phyloP scores from a whole-genome alignment of 495 filamentous ascomycete species.

The Sordaria brevicollis region DNA sequence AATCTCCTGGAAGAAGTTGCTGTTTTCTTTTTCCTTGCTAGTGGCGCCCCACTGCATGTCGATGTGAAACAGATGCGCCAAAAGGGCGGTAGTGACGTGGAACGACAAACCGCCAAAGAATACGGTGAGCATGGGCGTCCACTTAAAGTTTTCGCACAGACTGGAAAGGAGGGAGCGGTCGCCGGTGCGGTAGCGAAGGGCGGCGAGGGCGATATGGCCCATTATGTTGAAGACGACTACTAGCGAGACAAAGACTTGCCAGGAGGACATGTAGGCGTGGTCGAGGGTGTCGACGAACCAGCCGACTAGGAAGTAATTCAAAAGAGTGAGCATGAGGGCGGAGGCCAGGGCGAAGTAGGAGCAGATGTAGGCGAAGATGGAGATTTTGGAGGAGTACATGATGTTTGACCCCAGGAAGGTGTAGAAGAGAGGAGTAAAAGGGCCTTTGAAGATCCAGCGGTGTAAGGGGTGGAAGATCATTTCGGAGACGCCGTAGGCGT shows the following conservation, averaged over 20 bases:
- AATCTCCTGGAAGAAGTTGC: constrained; percentile 65
- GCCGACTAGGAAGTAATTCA: constrained; percentile 63
- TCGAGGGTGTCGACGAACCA: constrained; percentile 57
- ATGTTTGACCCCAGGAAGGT: constrained; percentile 54
- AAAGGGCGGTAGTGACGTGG: constrained; percentile 50
- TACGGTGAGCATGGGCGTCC: constrained; percentile 51
- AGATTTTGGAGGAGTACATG: constrained; percentile 60
- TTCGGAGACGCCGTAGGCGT: constrained; percentile 70
- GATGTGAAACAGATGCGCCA: constrained; percentile 54
- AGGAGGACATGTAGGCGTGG: constrained; percentile 57
- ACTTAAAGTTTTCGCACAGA: constrained; percentile 58
- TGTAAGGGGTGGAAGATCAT: constrained; percentile 61
- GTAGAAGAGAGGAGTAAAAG: constrained; percentile 60
- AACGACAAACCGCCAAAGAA: constrained; percentile 57
- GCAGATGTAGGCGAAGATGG: constrained; percentile 67
- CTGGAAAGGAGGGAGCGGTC: constrained; percentile 37
- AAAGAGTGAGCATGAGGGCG: constrained; percentile 59
- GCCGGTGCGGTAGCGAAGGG: constrained; percentile 50
- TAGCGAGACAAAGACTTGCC: constrained; percentile 59
- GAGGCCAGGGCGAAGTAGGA: constrained; percentile 68
- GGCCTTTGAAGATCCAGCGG: constrained; percentile 47
- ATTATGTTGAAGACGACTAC: constrained; percentile 56
- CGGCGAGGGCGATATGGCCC: constrained; percentile 47
- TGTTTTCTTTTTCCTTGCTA: constrained; percentile 54
- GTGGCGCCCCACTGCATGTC: constrained; percentile 58